Evolutionary conservation across 495 filamentous ascomycete species (phyloP).

Genomic region (Pyronema domesticum): DNA sequence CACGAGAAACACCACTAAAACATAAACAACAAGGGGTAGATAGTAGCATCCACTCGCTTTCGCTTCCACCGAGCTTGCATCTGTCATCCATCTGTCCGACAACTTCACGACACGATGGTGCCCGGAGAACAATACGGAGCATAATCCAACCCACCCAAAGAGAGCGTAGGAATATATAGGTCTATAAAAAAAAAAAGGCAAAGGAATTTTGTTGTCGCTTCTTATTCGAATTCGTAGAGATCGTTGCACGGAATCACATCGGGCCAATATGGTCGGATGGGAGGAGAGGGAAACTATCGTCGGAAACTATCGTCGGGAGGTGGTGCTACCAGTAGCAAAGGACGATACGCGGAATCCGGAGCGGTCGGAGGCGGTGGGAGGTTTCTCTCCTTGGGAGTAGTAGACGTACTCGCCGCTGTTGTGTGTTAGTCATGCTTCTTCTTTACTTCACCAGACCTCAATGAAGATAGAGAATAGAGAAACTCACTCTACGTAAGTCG

Average conservation of each 20-base stretch:
- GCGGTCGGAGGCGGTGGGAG: constrained; percentile 17
- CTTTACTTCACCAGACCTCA: neutral
- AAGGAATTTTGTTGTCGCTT: no score
- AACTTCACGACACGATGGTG: no score
- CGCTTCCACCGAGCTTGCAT: no score
- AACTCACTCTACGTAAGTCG: constrained; percentile 82
- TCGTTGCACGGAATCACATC: constrained; percentile 3
- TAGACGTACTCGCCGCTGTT: constrained; percentile 22
- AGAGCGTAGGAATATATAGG: no score
- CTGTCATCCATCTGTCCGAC: no score
- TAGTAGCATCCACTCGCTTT: no score
- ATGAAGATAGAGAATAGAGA: constrained; percentile 23
- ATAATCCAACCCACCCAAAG: no score
- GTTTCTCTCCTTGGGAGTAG: constrained; percentile 8
- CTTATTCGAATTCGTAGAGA: constrained; percentile 5
- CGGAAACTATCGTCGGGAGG: neutral
- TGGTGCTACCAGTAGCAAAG: constrained; percentile 10
- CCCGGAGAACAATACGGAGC: no score
- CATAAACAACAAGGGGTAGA: no score
- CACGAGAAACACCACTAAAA: no score
- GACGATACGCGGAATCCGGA: constrained; percentile 18
- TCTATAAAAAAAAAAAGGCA: no score
- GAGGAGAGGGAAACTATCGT: neutral
- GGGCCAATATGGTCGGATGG: no score
- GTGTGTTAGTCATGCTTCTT: neutral